Conservation (phyloP, 2,329 filamentous ascomycete genomes). For the Macrophomina phaseolina region DNA sequence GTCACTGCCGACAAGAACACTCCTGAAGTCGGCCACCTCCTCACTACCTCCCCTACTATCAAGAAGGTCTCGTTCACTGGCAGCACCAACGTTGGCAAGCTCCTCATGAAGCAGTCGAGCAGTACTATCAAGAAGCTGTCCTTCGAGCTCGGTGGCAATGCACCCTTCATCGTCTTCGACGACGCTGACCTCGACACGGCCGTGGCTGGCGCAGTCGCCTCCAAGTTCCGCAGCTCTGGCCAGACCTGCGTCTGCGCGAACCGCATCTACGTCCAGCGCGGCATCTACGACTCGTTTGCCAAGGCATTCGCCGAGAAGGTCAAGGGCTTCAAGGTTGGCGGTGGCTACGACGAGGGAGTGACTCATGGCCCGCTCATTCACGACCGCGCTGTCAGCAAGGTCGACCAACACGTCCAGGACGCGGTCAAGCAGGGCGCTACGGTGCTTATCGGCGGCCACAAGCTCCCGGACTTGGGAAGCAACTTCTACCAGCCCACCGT, state of each 20-base stretch:
- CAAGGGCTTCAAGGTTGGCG: conserved; percentile 74
- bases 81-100: conserved; percentile 66
- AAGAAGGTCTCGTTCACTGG: conserved; percentile 96
- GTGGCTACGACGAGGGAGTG: conserved; percentile 71
- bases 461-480: conserved; percentile 69
- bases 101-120: conserved; percentile 91
- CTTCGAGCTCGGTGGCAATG: conserved; percentile 92
- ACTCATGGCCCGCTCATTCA: conserved; percentile 89
- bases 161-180: conserved; percentile 96
- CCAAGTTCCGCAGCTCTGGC: conserved; percentile 92
- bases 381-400: conserved; percentile 79
- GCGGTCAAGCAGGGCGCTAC: conserved; percentile 78
- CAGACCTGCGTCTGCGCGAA: conserved; percentile 90
- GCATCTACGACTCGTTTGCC: conserved; percentile 78
- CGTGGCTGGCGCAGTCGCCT: conserved; percentile 80
- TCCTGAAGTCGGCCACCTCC: conserved; percentile 73
- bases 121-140: conserved; percentile 84
- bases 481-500: conserved; percentile 94
- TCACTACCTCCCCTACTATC: conserved; percentile 78
- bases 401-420: conserved; percentile 78
- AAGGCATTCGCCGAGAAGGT: conserved; percentile 74
- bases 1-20: conserved; percentile 83
- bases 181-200: conserved; percentile 88
- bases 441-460: conserved; percentile 76
- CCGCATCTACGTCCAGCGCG: conserved; percentile 78